phyloP scores from a whole-genome alignment of 352 stramenopile genomes.

The Pythium rishiriense region DNA sequence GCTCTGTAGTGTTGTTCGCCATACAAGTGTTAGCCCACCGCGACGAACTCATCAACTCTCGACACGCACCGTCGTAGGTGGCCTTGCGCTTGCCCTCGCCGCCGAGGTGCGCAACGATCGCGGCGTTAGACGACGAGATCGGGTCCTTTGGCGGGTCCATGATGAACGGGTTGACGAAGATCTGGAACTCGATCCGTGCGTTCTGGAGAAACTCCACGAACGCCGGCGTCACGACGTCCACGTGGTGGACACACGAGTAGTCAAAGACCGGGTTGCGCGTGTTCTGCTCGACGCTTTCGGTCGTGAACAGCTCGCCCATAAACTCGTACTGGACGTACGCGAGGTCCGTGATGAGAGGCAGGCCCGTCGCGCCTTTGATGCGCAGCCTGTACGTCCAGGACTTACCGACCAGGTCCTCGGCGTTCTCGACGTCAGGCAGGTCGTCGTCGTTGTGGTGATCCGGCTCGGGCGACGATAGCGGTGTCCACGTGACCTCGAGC shows the following conservation, averaged over 20 bases:
- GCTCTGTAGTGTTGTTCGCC: no score
- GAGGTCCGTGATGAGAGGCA: constrained; percentile 89
- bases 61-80: constrained; percentile 29
- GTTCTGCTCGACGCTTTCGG: constrained; percentile 89
- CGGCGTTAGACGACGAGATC: constrained; percentile 74
- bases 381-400: constrained; percentile 89
- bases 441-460: constrained; percentile 71
- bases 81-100: constrained; percentile 42
- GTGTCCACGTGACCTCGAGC: constrained; percentile 89
- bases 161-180: constrained; percentile 90
- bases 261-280: constrained; percentile 88
- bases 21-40: no score
- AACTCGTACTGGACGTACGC: constrained; percentile 95
- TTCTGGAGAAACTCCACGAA: constrained; percentile 88
- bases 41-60: no score
- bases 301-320: constrained; percentile 90
- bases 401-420: constrained; percentile 83
- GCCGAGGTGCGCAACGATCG: constrained; percentile 64
- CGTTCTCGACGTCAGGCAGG: constrained; percentile 70
- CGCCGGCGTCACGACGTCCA: constrained; percentile 83
- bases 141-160: constrained; percentile 81
- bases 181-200: constrained; percentile 81
- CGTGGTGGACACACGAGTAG: constrained; percentile 88
- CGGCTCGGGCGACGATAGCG: constrained; percentile 72
- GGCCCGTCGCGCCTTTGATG: constrained; percentile 78